Conservation (phyloP, 2,329 filamentous ascomycete genomes). For the Aspergillus sp. region DNA sequence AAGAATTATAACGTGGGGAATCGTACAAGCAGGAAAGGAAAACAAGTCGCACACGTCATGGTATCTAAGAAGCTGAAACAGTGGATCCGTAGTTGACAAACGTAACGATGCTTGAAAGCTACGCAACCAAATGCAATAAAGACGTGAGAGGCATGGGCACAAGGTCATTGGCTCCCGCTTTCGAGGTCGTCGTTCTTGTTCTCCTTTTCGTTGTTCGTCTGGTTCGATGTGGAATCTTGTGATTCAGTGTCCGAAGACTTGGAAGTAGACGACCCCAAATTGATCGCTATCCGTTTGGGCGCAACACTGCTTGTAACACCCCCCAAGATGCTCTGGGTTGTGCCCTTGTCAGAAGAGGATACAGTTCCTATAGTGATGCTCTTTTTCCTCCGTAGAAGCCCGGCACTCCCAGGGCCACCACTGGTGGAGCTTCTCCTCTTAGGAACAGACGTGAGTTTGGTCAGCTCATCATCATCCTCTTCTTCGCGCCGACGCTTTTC, state of each 20-base stretch:
- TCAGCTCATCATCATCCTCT: conserved; percentile 90
- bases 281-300: conserved; percentile 43
- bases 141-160: not conserved
- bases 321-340: conserved; percentile 14
- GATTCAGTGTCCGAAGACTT: conserved; percentile 17
- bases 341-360: conserved; percentile 25
- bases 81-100: conserved; percentile 13
- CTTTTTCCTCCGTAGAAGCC: conserved; percentile 33
- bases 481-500: conserved; percentile 84
- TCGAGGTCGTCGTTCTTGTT: conserved; percentile 26
- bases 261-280: conserved; percentile 30
- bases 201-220: conserved; percentile 29
- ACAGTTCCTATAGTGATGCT: conserved; percentile 29
- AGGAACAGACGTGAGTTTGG: conserved; percentile 65
- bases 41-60: conserved; percentile 16
- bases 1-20: conserved; percentile 9
- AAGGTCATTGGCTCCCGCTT: conserved; percentile 20
- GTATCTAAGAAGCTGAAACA: conserved; percentile 23
- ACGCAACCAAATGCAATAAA: conserved; percentile 7
- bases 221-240: conserved; percentile 14
- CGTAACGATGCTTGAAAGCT: conserved; percentile 11
- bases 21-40: conserved; percentile 13
- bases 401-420: conserved; percentile 32
- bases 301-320: conserved; percentile 16
- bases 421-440: conserved; percentile 47